These are phyloP conservation scores for Arxiozyma heterogenica DNA, from an alignment of 1,139 yeast species.

Conservation along the genomic window DNA sequence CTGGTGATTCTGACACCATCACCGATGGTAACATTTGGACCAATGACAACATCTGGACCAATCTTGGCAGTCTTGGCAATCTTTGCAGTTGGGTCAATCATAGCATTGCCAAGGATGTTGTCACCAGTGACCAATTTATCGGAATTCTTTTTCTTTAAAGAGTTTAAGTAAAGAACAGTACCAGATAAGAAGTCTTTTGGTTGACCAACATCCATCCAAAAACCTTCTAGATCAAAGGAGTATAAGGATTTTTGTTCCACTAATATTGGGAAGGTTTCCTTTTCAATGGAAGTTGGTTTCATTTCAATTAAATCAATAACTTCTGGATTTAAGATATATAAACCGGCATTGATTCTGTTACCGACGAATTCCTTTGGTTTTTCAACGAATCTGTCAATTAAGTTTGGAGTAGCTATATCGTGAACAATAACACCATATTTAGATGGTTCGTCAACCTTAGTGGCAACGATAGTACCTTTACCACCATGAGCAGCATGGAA, in stretches of 20 bases:
- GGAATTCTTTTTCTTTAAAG: slow-evolving; percentile 74
- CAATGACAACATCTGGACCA: slow-evolving; percentile 97
- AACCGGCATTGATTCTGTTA: slow-evolving; percentile 96
- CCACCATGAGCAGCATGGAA: slow-evolving; percentile 97
- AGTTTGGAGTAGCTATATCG: slow-evolving; percentile 83
- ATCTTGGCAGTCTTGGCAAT: slow-evolving; percentile 89
- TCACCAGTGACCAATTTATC: slow-evolving; percentile 52
- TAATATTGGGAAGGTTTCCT: slow-evolving; percentile 97
- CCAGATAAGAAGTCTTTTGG: slow-evolving; percentile 99
- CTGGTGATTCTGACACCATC: slow-evolving; percentile 98
- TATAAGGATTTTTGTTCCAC: slow-evolving; percentile 83
- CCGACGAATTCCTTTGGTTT: slow-evolving; percentile 99
- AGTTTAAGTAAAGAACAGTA: slow-evolving; percentile 82
- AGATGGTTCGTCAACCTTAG: slow-evolving; percentile 98
- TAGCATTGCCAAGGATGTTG: slow-evolving; percentile 87
- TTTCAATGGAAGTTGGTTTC: slow-evolving; percentile 98
- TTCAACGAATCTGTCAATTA: slow-evolving; percentile 97
- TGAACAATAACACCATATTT: slow-evolving; percentile 99
- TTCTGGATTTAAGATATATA: slow-evolving; percentile 91
- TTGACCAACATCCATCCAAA: slow-evolving; percentile 99
- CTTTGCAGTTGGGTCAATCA: slow-evolving; percentile 91
- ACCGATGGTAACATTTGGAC: slow-evolving; percentile 93
- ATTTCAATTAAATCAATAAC: slow-evolving; percentile 93
- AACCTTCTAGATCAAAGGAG: slow-evolving; percentile 97
- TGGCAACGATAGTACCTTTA: slow-evolving; percentile 96